These are phyloP conservation scores for Grosmannia penicillata DNA, from an alignment of 2,329 filamentous ascomycete species.

Conservation along the genomic window DNA sequence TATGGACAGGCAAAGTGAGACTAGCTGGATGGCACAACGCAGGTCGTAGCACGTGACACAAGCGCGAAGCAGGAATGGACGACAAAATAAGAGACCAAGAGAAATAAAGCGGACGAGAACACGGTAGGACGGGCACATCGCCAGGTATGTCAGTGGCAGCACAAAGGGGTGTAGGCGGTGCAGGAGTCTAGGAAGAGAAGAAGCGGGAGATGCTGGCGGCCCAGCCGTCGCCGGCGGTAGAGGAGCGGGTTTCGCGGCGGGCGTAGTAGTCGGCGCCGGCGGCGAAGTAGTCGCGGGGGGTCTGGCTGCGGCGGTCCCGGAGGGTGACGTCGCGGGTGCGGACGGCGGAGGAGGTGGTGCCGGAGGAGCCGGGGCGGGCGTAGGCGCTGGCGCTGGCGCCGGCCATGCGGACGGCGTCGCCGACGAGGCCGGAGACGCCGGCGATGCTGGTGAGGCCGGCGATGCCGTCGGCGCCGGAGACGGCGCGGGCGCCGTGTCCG, in stretches of 20 bases:
- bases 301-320: conserved; percentile 22
- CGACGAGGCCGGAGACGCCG: conserved; percentile 32
- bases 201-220: conserved; percentile 1
- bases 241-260: neutral
- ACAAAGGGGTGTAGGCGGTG: no score
- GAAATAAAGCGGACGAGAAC: no score
- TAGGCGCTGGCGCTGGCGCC: conserved; percentile 14
- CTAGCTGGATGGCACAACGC: no score
- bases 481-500: conserved; percentile 34
- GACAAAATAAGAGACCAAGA: no score
- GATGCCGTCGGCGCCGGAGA: conserved; percentile 30
- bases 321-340: conserved; percentile 14
- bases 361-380: conserved; percentile 10
- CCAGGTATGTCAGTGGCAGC: no score
- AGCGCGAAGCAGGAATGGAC: no score
- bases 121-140: no score
- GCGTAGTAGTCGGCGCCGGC: neutral
- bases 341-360: conserved; percentile 12
- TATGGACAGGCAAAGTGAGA: no score
- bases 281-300: conserved; percentile 20
- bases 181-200: no score
- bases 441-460: conserved; percentile 32
- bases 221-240: neutral
- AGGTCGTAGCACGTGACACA: no score
- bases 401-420: conserved; percentile 41